Percentiles rank a stretch among this genome's conserved stretches.
Evolutionary conservation across 192 early-diverging fungal genomes (phyloP).

Genomic region (Entomortierella beljakovae): DNA sequence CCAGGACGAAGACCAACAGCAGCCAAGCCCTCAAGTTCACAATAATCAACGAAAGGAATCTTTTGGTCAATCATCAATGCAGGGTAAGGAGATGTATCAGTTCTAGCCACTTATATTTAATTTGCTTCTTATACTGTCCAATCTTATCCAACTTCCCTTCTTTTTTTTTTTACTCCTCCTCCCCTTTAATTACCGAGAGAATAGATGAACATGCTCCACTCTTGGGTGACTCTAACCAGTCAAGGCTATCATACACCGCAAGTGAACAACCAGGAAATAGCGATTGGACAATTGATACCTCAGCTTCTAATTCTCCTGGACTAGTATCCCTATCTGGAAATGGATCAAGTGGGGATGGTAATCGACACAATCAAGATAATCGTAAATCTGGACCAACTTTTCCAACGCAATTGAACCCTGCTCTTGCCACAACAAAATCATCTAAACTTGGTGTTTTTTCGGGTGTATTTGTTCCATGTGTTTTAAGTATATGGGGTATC

Average conservation of each 20-base stretch:
- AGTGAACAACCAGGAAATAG: background rate
- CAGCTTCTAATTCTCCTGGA: background rate
- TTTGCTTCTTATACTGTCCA: background rate
- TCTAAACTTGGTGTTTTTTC: conserved; percentile 74
- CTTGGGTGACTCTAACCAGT: conserved; percentile 4
- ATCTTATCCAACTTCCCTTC: background rate
- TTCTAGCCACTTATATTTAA: background rate
- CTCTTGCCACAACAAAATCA: conserved; percentile 30
- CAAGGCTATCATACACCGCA: background rate
- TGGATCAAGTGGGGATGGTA: background rate
- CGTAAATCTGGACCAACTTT: conserved; percentile 19
- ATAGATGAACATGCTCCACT: conserved; percentile 11
- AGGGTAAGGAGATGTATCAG: conserved; percentile 5
- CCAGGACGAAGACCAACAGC: conserved; percentile 30
- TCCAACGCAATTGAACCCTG: conserved; percentile 43
- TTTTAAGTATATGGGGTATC: conserved; percentile 78
- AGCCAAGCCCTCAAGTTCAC: conserved; percentile 11
- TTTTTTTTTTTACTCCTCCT: background rate
- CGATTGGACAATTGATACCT: background rate
- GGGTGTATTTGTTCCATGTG: conserved; percentile 79
- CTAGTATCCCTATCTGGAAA: background rate
- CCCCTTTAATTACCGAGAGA: background rate
- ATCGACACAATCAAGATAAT: background rate
- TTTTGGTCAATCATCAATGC: conserved; percentile 1
- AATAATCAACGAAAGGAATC: background rate